Evolutionary conservation across 2,329 filamentous ascomycete species (phyloP).

Genomic region (Fusarium sp.): DNA sequence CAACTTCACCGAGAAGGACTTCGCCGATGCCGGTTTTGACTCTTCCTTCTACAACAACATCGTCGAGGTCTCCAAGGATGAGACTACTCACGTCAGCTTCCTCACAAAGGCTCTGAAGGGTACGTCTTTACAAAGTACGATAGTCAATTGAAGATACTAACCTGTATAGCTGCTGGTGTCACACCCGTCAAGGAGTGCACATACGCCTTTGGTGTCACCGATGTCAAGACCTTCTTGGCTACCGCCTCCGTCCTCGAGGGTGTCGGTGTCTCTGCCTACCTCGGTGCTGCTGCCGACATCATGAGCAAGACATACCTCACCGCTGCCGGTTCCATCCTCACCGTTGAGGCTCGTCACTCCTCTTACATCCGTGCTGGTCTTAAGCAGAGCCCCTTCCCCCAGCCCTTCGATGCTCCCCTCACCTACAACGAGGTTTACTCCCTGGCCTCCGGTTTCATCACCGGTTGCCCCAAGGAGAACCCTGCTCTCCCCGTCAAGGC

Average conservation of each 20-base stretch:
- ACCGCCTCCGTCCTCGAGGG: conserved; percentile 74
- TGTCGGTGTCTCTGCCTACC: conserved; percentile 71
- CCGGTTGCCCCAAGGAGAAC: conserved; percentile 65
- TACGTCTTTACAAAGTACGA: background rate
- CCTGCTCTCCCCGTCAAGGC: conserved; percentile 68
- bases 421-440: conserved; percentile 70
- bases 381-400: conserved; percentile 63
- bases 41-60: conserved; percentile 67
- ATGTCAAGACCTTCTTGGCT: conserved; percentile 67
- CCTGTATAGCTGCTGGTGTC: conserved; percentile 52
- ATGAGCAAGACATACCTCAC: conserved; percentile 67
- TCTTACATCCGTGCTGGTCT: conserved; percentile 66
- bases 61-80: conserved; percentile 66
- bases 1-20: conserved; percentile 66
- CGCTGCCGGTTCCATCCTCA: conserved; percentile 72
- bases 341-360: conserved; percentile 72
- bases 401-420: conserved; percentile 70
- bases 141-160: background rate
- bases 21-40: conserved; percentile 62
- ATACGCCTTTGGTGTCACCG: conserved; percentile 70
- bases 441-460: conserved; percentile 72
- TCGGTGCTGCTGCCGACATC: conserved; percentile 71
- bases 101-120: conserved; percentile 34
- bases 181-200: conserved; percentile 64
- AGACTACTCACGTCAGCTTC: conserved; percentile 40